These are phyloP conservation scores for Leishmania tropica DNA, from an alignment of 208 protist genomes.

Conservation along the genomic window DNA sequence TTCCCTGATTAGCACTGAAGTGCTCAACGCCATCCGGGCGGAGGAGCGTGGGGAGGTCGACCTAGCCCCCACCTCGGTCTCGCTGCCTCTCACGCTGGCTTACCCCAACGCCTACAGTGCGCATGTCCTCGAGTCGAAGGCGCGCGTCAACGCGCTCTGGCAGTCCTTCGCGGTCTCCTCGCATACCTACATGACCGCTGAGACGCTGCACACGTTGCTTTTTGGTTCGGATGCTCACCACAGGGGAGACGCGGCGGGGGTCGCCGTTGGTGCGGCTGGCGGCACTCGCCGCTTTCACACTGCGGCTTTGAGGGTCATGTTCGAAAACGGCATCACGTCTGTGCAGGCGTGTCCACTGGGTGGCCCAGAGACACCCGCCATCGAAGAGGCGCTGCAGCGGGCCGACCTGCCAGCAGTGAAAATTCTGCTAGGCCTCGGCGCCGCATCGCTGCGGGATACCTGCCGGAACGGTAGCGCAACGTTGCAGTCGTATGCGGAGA, in stretches of 20 bases:
- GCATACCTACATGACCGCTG: slow-evolving; percentile 56
- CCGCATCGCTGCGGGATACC: slow-evolving; percentile 48
- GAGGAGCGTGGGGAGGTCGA: not conserved
- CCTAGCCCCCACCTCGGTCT: not conserved
- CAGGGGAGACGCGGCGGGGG: not conserved
- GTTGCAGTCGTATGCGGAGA: slow-evolving; percentile 40
- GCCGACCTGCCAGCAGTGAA: slow-evolving; percentile 40
- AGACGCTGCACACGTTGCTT: slow-evolving; percentile 60
- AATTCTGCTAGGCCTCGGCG: slow-evolving; percentile 58
- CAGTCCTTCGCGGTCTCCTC: slow-evolving; percentile 48
- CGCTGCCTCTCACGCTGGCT: slow-evolving; percentile 20
- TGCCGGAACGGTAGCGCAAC: slow-evolving; percentile 44
- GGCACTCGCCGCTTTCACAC: slow-evolving; percentile 18
- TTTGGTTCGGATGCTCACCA: slow-evolving; percentile 27
- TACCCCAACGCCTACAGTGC: slow-evolving; percentile 54
- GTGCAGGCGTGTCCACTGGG: slow-evolving; percentile 59
- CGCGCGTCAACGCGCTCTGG: slow-evolving; percentile 52
- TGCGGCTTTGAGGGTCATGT: slow-evolving; percentile 40
- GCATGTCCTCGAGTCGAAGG: slow-evolving; percentile 44
- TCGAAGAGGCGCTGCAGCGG: slow-evolving; percentile 60
- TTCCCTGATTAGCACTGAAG: slow-evolving; percentile 11
- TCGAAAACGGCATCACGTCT: slow-evolving; percentile 49
- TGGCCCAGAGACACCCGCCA: slow-evolving; percentile 41
- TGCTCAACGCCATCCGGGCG: slow-evolving; percentile 4
- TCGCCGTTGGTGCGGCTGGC: not conserved